These are phyloP conservation scores for Lenwebbia sp. DNA, from an alignment of 345 rosid genomes.

Conservation along the genomic window DNA sequence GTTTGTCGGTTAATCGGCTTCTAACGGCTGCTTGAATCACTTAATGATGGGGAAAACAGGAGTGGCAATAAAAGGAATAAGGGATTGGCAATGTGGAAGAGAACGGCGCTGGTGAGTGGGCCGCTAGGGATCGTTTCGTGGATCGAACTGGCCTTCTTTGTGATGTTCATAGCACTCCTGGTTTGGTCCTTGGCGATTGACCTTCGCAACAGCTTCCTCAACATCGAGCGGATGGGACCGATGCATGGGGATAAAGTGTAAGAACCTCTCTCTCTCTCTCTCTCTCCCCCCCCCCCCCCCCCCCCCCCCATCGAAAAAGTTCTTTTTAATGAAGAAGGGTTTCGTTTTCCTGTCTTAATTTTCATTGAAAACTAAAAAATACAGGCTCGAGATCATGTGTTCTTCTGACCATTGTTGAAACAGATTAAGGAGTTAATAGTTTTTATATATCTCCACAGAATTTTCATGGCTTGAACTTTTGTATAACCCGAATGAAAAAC, in stretches of 20 bases:
- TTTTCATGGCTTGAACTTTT: neutral
- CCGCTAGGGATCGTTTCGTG: conserved; percentile 77
- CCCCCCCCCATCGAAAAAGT: neutral
- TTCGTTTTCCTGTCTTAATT: neutral
- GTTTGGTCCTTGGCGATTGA: conserved; percentile 47
- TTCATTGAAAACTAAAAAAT: neutral
- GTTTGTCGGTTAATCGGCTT: neutral
- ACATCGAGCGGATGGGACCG: conserved; percentile 25
- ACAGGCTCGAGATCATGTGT: neutral
- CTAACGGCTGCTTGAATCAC: neutral
- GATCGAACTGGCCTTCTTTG: conserved; percentile 45
- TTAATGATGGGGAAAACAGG: neutral
- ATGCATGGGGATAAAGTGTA: conserved; percentile 29
- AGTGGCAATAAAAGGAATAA: neutral
- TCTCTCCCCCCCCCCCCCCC: neutral
- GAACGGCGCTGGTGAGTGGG: conserved; percentile 63
- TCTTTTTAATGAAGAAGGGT: neutral
- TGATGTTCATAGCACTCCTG: conserved; percentile 60
- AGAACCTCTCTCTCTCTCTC: conserved; percentile 1
- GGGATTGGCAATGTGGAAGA: conserved; percentile 15
- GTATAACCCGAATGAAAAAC: neutral
- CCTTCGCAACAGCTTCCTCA: conserved; percentile 26
- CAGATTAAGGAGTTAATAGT: neutral
- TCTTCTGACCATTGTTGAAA: neutral
- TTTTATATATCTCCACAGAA: neutral